These are phyloP conservation scores for Aspergillus diversus DNA, from an alignment of 495 filamentous ascomycete species.

Conservation along the genomic window DNA sequence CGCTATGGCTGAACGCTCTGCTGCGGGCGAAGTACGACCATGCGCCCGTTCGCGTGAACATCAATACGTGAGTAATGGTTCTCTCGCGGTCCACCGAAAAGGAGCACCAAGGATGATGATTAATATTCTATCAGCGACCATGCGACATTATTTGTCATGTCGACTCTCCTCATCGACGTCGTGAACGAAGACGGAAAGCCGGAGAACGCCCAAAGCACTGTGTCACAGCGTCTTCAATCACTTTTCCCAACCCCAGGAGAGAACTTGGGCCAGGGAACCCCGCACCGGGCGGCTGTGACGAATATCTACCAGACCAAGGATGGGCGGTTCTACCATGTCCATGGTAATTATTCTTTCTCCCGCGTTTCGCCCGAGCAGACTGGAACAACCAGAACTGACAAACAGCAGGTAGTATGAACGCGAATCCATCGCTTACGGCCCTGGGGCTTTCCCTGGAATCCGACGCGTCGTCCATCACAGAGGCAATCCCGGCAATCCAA, in stretches of 20 bases:
- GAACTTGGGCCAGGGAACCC: neutral
- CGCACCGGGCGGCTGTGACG: conserved; percentile 30
- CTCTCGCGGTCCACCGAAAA: neutral
- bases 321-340: conserved; percentile 54
- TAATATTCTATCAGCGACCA: conserved; percentile 23
- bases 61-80: conserved; percentile 51
- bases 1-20: conserved; percentile 55
- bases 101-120: neutral
- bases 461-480: neutral
- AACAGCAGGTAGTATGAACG: conserved; percentile 44
- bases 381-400: neutral
- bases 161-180: conserved; percentile 22
- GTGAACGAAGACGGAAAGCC: conserved; percentile 20
- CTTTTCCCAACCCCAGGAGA: neutral
- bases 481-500: conserved; percentile 12
- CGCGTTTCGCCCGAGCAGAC: neutral
- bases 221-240: conserved; percentile 11
- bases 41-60: conserved; percentile 41
- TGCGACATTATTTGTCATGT: conserved; percentile 38
- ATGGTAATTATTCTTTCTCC: conserved; percentile 31
- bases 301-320: conserved; percentile 61
- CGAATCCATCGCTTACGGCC: conserved; percentile 42
- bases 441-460: conserved; percentile 44
- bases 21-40: conserved; percentile 44
- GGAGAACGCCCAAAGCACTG: neutral